Evolutionary conservation across 192 early-diverging fungal genomes (phyloP), one percentile per base, ranked within the genome.

Genomic region (Backusella parvicylindrica): DNA sequence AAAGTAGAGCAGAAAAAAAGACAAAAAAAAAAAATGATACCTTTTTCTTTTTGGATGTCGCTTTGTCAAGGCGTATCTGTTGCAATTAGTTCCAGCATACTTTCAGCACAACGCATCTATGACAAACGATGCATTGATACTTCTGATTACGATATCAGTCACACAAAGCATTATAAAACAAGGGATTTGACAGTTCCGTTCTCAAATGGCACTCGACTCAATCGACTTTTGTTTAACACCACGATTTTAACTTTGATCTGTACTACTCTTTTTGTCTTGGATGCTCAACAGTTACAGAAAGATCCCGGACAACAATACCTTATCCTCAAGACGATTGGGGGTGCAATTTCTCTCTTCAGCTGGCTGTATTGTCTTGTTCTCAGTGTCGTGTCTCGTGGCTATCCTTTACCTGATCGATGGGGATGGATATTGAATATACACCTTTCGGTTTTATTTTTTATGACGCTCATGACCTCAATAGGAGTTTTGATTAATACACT

Each of bases 371-470:
- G 33, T 31, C 16, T 70, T 18, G 33, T 68, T 2, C 43, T 81
- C 2, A 63, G 60, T 47, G 18, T 81, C n/a, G 56, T 81, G 1
- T 64, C 72, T n/a, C 76, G 53, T 9, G 28, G 63, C 21, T 68
- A 82, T 33, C 53, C 38, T 1, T n/a, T 82, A 1, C 80, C 80
- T 0, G 71, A 75, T 47, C 7, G 23, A 2, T 75, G 71, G 78
- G 75, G 72, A 30, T 79, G 78, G 75, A 64, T 73, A 33, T 32
- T 84, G 31, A 84, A 84, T 30, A 36, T 70, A 1, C 78, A 82
- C 63, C 74, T 84, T 6, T 63, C 23, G 30, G 6, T 38, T 12
- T 21, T 75, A 6, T 75, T 18, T 64, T 9, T 43, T 6, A 18
- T 65, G 2, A 32, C 49, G 4, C 3, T 36, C 13, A 28, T 60